Conservation (phyloP, 805 yeast species). For the Hanseniaspora jakobsenii region DNA sequence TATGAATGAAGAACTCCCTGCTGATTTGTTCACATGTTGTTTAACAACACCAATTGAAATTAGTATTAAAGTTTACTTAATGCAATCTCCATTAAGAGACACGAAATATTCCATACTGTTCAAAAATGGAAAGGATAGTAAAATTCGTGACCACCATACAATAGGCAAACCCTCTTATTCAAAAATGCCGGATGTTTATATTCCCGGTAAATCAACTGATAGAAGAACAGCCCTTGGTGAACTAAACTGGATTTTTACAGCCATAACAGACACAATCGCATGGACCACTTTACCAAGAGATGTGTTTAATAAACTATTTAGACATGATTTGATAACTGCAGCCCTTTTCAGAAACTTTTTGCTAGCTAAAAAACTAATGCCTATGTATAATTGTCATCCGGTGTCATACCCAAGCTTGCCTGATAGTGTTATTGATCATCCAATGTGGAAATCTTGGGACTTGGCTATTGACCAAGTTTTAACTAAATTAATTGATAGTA, state of each 20-base stretch:
- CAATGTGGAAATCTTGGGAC: slow-evolving; percentile 98
- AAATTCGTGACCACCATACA: slow-evolving; percentile 16
- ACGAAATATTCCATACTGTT: slow-evolving; percentile 33
- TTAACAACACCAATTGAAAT: slow-evolving; percentile 91
- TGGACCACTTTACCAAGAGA: slow-evolving; percentile 88
- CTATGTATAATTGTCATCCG: slow-evolving; percentile 85
- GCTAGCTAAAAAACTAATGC: slow-evolving; percentile 87
- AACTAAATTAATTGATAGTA: slow-evolving; percentile 46
- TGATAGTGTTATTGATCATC: slow-evolving; percentile 62
- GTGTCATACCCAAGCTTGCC: slow-evolving; percentile 89
- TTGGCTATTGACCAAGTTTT: slow-evolving; percentile 89
- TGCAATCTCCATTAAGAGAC: slow-evolving; percentile 59
- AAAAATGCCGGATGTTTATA: slow-evolving; percentile 38
- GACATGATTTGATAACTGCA: slow-evolving; percentile 95
- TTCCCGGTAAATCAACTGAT: slow-evolving; percentile 86
- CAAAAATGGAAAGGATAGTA: slow-evolving; percentile 26
- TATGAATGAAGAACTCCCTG: slow-evolving; percentile 89
- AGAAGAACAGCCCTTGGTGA: slow-evolving; percentile 93
- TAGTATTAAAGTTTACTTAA: slow-evolving; percentile 78
- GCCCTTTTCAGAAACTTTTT: slow-evolving; percentile 87
- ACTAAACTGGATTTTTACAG: slow-evolving; percentile 93
- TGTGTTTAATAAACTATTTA: slow-evolving; percentile 72
- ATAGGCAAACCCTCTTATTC: slow-evolving; percentile 20
- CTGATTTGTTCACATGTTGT: slow-evolving; percentile 91
- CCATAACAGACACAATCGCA: slow-evolving; percentile 94